Base-by-base conservation (phyloP, 371 early-diverging fungal genomes). In the Mucor piriformis region DNA sequence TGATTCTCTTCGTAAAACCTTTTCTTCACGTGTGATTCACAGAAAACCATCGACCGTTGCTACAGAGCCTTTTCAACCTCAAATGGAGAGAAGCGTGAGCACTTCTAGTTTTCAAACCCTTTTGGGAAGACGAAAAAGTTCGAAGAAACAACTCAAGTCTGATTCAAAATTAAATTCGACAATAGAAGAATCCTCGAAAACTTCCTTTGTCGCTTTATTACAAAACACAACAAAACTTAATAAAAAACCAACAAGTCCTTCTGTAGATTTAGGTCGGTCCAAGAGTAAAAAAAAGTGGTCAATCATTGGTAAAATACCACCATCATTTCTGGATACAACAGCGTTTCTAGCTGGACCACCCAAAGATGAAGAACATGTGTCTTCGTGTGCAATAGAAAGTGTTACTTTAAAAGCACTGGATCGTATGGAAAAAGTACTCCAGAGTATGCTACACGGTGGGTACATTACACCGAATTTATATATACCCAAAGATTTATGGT, bases 401-500 rank as follows among this genome's bases (percentile, higher is more conserved):
- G 21, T 18, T 18, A 6, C 20, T 1, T 18, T 18, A 18, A 18
- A 6, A 21, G 21, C 42, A 18, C 21, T 61, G 21, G 16, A 6
- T 5, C 46, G 70, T 0, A 65, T 68, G 50, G 37, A 66, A 12
- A 53, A 66, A 6, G n/a, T 71, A 1, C 37, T 48, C 6, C 54
- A 57, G 37, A 61, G 66, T 35, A 69, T 74, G 57, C 46, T 49
- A n/a, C 42, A 65, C n/a, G 75, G 75, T 20, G 72, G 72, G 11
- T 67, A 64, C 50, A 23, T 75, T 7, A 69, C 70, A 2, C 51
- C 52, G n/a, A 35, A 56, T 3, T 33, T 75, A 3, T 63, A 72
- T 63, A 52, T 63, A 6, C 75, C 75, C 3, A 69, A 64, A 47
- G 63, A 75, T 48, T 29, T 75, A 40, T 75, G 75, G 75, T 69